A percentile compares a stretch with the other conserved stretches of the same genome.
Evolutionary conservation across 805 yeast genomes (phyloP).

Genomic region (Vanderwaltozyma yarrowii): DNA sequence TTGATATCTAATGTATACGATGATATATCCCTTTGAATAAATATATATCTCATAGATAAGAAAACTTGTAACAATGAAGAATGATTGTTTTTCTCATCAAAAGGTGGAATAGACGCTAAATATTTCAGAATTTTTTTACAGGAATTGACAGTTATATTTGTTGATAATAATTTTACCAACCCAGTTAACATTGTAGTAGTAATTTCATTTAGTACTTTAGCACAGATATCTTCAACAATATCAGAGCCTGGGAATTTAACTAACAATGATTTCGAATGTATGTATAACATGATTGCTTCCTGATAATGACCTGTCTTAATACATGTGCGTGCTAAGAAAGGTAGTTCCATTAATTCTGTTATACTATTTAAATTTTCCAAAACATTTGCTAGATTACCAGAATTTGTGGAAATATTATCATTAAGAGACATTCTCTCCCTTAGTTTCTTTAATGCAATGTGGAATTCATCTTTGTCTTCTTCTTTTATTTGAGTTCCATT

Average conservation of each 20-base stretch:
- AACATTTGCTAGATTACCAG: constrained; percentile 29
- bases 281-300: constrained; percentile 77
- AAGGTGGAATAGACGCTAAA: constrained; percentile 55
- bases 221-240: constrained; percentile 22
- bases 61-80: constrained; percentile 41
- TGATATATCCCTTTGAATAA: constrained; percentile 51
- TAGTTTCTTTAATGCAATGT: constrained; percentile 17
- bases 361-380: constrained; percentile 58
- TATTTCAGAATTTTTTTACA: constrained; percentile 71
- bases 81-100: constrained; percentile 26
- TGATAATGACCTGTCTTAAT: constrained; percentile 79
- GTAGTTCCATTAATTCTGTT: constrained; percentile 72
- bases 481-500: constrained; percentile 11
- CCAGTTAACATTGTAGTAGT: constrained; percentile 56
- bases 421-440: constrained; percentile 12
- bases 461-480: constrained; percentile 24
- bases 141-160: constrained; percentile 70
- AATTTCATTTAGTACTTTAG: constrained; percentile 21
- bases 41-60: constrained; percentile 57
- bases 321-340: constrained; percentile 75
- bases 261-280: constrained; percentile 57
- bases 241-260: constrained; percentile 49
- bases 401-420: constrained; percentile 7
- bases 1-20: constrained; percentile 24
- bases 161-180: constrained; percentile 55